Base-by-base conservation (phyloP, 2,329 filamentous ascomycete species). In the Stachybotrys chlorohalonatus region DNA sequence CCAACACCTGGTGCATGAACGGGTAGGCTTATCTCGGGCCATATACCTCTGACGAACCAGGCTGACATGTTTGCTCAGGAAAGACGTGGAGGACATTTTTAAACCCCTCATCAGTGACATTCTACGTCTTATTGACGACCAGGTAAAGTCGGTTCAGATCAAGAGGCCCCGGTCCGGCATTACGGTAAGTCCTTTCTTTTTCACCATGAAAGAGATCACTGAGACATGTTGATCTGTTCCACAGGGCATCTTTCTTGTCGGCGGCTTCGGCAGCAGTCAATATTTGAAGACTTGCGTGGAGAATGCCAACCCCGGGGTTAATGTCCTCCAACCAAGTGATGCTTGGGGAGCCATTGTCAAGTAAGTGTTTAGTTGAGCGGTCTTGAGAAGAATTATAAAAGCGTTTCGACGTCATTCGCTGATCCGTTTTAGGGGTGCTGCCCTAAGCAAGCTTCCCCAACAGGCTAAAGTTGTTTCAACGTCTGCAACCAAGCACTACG, bases 261-360 rank as follows among this genome's bases (percentile, higher is more conserved):
- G 71, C 1, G 72, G 72, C 0, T 70, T 73, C 39, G 71, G 71
- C 1, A 56, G 62, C 4, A 73, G 65, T 3, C 63, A 64, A 15
- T 73, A 70, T 55, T 66, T 74, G 8, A 67, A 63, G 51, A 56
- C 58, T 7, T 60, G 62, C 2, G 53, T 73, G 7, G 51, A 66
- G 16, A 53, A 54, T 6, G 55, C 58, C 6, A 59, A 66, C 9
- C 57, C 61, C 0, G 54, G 54, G 1, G 62, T 69, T 3, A 57
- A 63, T 31, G 60, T 73, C 6, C 63, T 73, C 17, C 70, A 72
- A 32, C 63, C 62, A 0, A 55, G 54, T 2, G 63, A 63, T 16
- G 61, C 63, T 2, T 64, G 63, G 60, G 60, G 56, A 5, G 61
- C 63, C 9, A 63, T 65, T 24, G 62, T 54, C 15, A 62, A 62